A percentile compares a stretch with the other conserved stretches of the same genome.
These are phyloP conservation scores for Stereum hirsutum DNA, from an alignment of 1,284 basidiomycete species.

Conservation along the genomic window DNA sequence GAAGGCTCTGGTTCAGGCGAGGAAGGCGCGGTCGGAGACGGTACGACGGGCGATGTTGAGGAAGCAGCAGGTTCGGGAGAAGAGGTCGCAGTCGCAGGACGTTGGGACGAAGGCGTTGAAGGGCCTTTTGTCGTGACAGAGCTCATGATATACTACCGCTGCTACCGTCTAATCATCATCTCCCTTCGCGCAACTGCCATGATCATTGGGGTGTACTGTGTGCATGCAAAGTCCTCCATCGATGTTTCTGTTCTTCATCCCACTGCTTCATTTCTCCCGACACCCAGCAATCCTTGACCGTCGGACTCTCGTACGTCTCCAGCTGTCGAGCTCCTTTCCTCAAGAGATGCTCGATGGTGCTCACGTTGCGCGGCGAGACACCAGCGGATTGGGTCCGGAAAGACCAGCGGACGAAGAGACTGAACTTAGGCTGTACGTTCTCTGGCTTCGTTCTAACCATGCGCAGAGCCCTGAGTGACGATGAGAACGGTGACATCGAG, in stretches of 20 bases:
- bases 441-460: conserved; percentile 62
- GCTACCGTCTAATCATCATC: too few species aligned
- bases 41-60: neutral
- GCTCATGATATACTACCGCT: too few species aligned
- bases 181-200: too few species aligned
- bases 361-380: conserved; percentile 55
- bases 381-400: conserved; percentile 54
- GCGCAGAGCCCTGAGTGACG: conserved; percentile 50
- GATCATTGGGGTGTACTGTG: too few species aligned
- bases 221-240: too few species aligned
- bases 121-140: neutral
- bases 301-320: conserved; percentile 55
- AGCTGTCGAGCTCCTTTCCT: conserved; percentile 56
- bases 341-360: conserved; percentile 63
- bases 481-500: neutral
- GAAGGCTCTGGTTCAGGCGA: too few species aligned
- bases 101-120: conserved; percentile 4
- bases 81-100: conserved; percentile 6
- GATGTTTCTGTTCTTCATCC: conserved; percentile 29
- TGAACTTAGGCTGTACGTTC: conserved; percentile 49
- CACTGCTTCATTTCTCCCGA: conserved; percentile 59
- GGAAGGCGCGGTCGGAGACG: conserved; percentile 2
- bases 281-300: conserved; percentile 65
- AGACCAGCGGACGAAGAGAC: conserved; percentile 53
- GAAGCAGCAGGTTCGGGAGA: conserved; percentile 7